Base-by-base conservation (phyloP, 2,329 filamentous ascomycete genomes). In the Sphaerostilbella broomeana region DNA sequence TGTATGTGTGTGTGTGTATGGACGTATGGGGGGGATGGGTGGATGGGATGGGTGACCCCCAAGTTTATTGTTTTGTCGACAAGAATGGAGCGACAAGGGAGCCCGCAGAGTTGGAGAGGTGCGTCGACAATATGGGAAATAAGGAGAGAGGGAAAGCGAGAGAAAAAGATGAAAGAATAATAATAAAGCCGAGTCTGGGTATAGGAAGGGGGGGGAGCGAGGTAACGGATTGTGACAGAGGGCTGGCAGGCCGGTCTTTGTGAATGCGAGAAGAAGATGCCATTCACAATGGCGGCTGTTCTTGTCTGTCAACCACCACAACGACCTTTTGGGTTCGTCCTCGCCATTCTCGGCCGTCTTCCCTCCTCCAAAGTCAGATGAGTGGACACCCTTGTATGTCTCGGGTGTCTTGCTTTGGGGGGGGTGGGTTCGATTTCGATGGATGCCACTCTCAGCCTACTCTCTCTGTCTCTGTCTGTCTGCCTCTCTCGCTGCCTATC, bases 361-460 rank as follows among this genome's bases (percentile, higher is more conserved):
- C n/a, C n/a, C n/a, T n/a, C n/a, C n/a, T n/a, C n/a, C n/a, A 31
- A 31, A 31, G 13, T 31, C 13, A 33, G 30, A 34, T 42, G 28
- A 29, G 34, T 25, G 35, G 22, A 25, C 35, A 31, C 12, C 38
- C 32, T 30, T 34, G 29, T 20, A 42, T 42, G 40, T 42, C 40
- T 42, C 24, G 35, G 24, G 19, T 42, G 40, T 42, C 40, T 42
- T 34, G 40, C 26, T 38, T 28, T n/a, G 7, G n/a, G 38, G 30
- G 31, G 29, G n/a, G n/a, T n/a, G n/a, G n/a, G n/a, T n/a, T n/a
- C n/a, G n/a, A n/a, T n/a, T n/a, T n/a, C n/a, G n/a, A n/a, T n/a
- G n/a, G n/a, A n/a, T n/a, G n/a, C n/a, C n/a, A n/a, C n/a, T n/a
- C n/a, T n/a, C n/a, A n/a, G n/a, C n/a, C n/a, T n/a, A n/a, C n/a